phyloP scores from a whole-genome alignment of 2,329 filamentous ascomycete genomes.

The Elsinoe australis region DNA sequence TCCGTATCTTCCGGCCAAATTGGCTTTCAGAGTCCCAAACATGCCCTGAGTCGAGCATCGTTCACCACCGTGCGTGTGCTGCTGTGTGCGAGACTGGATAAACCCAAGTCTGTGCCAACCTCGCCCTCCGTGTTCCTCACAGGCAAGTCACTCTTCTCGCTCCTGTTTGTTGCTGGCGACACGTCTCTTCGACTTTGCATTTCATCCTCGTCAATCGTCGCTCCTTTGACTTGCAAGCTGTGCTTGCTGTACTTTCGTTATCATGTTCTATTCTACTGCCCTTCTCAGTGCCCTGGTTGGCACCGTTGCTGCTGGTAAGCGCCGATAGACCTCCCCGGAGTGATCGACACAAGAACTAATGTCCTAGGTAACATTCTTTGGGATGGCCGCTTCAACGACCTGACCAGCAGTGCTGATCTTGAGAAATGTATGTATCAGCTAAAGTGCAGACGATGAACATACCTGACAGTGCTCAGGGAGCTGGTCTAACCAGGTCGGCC shows the following conservation, averaged over 20 bases:
- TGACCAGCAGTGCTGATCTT: slow-evolving; percentile 48
- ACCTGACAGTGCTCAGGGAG: slow-evolving; percentile 44
- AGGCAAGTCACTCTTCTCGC: slow-evolving; percentile 3
- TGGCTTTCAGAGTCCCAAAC: neutral
- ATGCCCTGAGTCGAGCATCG: slow-evolving; percentile 13
- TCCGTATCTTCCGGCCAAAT: slow-evolving; percentile 11
- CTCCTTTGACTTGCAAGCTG: slow-evolving; percentile 15
- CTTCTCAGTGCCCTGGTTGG: slow-evolving; percentile 12
- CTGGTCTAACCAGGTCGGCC: slow-evolving; percentile 60
- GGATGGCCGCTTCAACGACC: slow-evolving; percentile 60
- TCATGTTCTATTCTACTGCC: slow-evolving; percentile 1
- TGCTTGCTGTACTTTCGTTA: slow-evolving; percentile 16
- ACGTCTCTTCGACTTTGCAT: neutral
- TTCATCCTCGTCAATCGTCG: slow-evolving; percentile 6
- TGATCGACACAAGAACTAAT: neutral
- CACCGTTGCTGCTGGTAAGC: slow-evolving; percentile 13
- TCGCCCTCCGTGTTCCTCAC: neutral
- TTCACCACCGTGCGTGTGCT: slow-evolving; percentile 13
- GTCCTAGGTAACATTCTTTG: slow-evolving; percentile 46
- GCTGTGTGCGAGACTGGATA: slow-evolving; percentile 9
- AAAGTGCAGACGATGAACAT: no score
- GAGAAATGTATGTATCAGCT: slow-evolving; percentile 36
- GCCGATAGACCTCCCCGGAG: neutral
- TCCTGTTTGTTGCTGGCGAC: slow-evolving; percentile 12
- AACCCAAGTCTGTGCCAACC: slow-evolving; percentile 5